Percentiles rank a stretch among this genome's conserved stretches.
phyloP scores from a whole-genome alignment of 805 yeast genomes.

The Saccharomycopsis fermentans region DNA sequence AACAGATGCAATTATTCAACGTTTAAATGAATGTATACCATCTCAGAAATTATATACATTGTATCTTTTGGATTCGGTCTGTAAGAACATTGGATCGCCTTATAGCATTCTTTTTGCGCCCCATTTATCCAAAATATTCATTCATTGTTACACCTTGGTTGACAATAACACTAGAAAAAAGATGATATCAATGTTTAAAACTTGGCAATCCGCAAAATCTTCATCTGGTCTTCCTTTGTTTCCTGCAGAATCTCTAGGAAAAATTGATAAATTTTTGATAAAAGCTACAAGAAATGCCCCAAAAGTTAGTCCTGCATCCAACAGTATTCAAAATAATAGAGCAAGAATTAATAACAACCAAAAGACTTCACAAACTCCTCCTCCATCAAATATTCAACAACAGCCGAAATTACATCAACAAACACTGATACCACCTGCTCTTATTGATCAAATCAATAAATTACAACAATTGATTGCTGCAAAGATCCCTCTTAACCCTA shows the following conservation, averaged over 20 bases:
- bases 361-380: background rate
- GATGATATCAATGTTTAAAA: constrained; percentile 66
- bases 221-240: constrained; percentile 62
- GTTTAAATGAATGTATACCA: constrained; percentile 73
- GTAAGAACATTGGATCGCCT: constrained; percentile 85
- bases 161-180: constrained; percentile 66
- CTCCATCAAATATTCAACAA: background rate
- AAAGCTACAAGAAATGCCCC: constrained; percentile 35
- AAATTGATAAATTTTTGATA: constrained; percentile 64
- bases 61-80: constrained; percentile 81
- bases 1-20: constrained; percentile 59
- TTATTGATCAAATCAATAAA: background rate
- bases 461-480: constrained; percentile 20
- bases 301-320: constrained; percentile 21
- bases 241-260: constrained; percentile 54
- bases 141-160: constrained; percentile 68
- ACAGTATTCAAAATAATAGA: constrained; percentile 26
- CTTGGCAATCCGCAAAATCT: constrained; percentile 71
- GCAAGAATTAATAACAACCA: constrained; percentile 23
- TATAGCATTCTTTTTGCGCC: constrained; percentile 71
- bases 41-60: constrained; percentile 74
- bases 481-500: constrained; percentile 13
- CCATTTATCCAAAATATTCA: constrained; percentile 58
- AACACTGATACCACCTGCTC: background rate
- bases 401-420: background rate